phyloP scores from a whole-genome alignment of 495 filamentous ascomycete genomes.

The Haplographium delicatum region DNA sequence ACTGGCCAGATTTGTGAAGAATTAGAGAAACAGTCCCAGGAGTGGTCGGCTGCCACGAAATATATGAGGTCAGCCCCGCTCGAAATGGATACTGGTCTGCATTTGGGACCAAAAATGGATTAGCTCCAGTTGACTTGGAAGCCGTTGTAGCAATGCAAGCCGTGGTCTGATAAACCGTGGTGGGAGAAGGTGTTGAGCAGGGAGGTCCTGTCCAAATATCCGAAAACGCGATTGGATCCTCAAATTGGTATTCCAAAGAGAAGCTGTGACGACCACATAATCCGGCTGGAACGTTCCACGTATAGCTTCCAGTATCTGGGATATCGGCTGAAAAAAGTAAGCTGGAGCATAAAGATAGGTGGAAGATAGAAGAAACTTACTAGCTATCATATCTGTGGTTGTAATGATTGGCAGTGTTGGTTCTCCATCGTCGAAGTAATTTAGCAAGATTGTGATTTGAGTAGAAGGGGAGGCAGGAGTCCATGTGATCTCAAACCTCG shows the following conservation, averaged over 20 bases:
- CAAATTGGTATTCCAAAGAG: background rate
- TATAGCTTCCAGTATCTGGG: conserved; percentile 2
- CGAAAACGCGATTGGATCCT: background rate
- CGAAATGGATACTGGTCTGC: background rate
- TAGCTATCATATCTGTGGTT: background rate
- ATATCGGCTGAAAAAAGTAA: background rate
- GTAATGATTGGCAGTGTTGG: conserved; percentile 10
- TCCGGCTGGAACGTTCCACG: background rate
- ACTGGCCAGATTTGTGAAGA: background rate
- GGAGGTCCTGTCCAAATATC: background rate
- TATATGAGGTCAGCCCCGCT: background rate
- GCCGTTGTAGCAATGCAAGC: background rate
- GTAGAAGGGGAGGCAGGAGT: background rate
- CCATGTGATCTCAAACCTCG: conserved; percentile 8
- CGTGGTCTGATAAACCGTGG: background rate
- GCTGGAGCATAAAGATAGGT: background rate
- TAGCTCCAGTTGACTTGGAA: background rate
- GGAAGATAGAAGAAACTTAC: background rate
- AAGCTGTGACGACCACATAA: conserved; percentile 1
- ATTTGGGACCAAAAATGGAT: conserved; percentile 2
- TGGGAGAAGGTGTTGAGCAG: background rate
- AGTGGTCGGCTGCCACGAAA: conserved; percentile 1
- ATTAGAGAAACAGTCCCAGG: background rate
- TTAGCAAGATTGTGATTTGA: conserved; percentile 1
- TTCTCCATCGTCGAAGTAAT: conserved; percentile 2